phyloP scores from a whole-genome alignment of 495 filamentous ascomycete species.

The Geoglossum glabrum region DNA sequence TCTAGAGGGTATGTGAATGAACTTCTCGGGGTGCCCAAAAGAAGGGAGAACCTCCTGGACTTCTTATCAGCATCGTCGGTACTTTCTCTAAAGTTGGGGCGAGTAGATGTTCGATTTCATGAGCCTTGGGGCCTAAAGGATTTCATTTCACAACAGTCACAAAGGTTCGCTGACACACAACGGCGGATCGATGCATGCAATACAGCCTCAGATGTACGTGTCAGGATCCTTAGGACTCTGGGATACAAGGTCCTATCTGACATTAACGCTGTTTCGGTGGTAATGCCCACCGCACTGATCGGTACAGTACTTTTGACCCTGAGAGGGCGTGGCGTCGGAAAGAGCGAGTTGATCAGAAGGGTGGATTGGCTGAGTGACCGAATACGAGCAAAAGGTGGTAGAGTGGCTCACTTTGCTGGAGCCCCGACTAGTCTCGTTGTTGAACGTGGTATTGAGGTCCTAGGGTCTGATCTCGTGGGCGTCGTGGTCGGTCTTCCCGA shows the following conservation, averaged over 20 bases:
- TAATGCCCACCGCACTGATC: slow-evolving; percentile 92
- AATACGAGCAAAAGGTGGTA: slow-evolving; percentile 65
- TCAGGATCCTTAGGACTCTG: slow-evolving; percentile 56
- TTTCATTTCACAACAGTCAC: slow-evolving; percentile 58
- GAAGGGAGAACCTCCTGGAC: slow-evolving; percentile 76
- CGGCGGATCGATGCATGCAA: slow-evolving; percentile 21
- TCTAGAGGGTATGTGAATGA: slow-evolving; percentile 71
- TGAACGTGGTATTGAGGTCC: slow-evolving; percentile 71
- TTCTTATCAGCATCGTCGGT: slow-evolving; percentile 79
- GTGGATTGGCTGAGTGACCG: slow-evolving; percentile 79
- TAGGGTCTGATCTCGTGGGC: slow-evolving; percentile 75
- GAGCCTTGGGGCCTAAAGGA: slow-evolving; percentile 76
- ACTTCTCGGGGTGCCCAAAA: slow-evolving; percentile 80
- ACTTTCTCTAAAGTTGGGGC: slow-evolving; percentile 66
- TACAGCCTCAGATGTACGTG: slow-evolving; percentile 8
- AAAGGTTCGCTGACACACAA: slow-evolving; percentile 17
- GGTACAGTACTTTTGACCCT: slow-evolving; percentile 86
- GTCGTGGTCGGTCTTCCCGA: slow-evolving; percentile 59
- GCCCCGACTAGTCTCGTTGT: slow-evolving; percentile 63
- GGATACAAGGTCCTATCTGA: slow-evolving; percentile 83
- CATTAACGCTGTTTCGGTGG: slow-evolving; percentile 88
- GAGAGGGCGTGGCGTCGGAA: slow-evolving; percentile 78
- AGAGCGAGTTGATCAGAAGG: slow-evolving; percentile 60
- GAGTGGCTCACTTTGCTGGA: slow-evolving; percentile 82
- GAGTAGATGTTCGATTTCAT: slow-evolving; percentile 90